Evolutionary conservation across 768 basidiomycete genomes (phyloP).

Genomic region (Trametes cinnabarina): DNA sequence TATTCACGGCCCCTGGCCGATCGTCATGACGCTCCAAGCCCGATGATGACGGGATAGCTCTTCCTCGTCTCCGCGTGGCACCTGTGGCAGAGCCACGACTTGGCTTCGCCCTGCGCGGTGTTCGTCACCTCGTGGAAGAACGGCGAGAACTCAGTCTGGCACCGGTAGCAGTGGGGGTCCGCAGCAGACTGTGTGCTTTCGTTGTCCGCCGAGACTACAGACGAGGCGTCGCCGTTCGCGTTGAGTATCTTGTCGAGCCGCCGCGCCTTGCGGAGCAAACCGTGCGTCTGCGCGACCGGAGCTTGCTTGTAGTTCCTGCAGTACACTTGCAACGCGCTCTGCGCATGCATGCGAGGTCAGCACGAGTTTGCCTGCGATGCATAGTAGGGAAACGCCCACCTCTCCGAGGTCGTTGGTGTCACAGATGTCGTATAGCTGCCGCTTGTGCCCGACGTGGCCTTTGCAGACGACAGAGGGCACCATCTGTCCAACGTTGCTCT

Average conservation of each 20-base stretch:
- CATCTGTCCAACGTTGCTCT: conserved; percentile 77
- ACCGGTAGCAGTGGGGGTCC: conserved; percentile 52
- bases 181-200: conserved; percentile 12
- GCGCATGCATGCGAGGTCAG: not conserved
- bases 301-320: conserved; percentile 84
- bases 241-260: conserved; percentile 75
- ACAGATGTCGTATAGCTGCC: conserved; percentile 78
- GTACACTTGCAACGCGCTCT: conserved; percentile 92
- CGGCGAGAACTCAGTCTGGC: conserved; percentile 71
- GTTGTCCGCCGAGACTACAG: not conserved
- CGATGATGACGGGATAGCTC: conserved; percentile 22
- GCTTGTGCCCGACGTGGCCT: conserved; percentile 61
- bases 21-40: conserved; percentile 21
- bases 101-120: conserved; percentile 18
- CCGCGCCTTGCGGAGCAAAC: conserved; percentile 83
- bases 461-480: conserved; percentile 74
- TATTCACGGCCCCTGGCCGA: not conserved
- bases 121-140: conserved; percentile 54
- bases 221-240: conserved; percentile 18
- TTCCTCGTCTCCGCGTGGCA: conserved; percentile 38
- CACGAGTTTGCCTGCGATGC: not conserved
- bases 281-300: conserved; percentile 68
- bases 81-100: conserved; percentile 42
- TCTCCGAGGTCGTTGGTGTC: conserved; percentile 80
- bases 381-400: conserved; percentile 48